Conservation (phyloP, 805 yeast species). For the Yarrowia osloensis region DNA sequence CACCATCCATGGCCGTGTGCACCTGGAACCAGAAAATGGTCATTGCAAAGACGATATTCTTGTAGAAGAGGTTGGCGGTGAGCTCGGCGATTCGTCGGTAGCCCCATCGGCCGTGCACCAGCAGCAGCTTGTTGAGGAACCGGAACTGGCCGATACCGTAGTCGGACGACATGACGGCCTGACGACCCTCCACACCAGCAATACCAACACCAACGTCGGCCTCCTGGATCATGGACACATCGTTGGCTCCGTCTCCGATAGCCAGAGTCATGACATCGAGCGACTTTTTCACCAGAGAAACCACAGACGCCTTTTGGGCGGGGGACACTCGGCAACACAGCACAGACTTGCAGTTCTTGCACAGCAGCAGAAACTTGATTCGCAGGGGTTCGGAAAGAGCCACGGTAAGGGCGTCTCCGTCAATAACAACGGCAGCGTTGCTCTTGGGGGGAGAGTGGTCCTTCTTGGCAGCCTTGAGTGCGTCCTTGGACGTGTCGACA, state of each 20-base stretch:
- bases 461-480: constrained; percentile 51
- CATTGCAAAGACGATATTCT: constrained; percentile 74
- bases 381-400: constrained; percentile 51
- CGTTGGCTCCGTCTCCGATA: constrained; percentile 86
- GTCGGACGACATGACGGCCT: constrained; percentile 85
- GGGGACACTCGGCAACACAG: constrained; percentile 86
- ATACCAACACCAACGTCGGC: constrained; percentile 85
- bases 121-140: constrained; percentile 61
- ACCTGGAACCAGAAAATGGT: constrained; percentile 80
- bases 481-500: constrained; percentile 48
- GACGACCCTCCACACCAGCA: constrained; percentile 86
- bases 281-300: constrained; percentile 62
- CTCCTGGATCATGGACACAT: constrained; percentile 86
- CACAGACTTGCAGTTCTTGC: constrained; percentile 77
- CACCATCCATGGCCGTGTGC: constrained; percentile 68
- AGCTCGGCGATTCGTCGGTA: constrained; percentile 73
- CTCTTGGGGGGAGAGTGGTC: constrained; percentile 68
- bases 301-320: constrained; percentile 78
- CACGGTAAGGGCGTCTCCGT: constrained; percentile 65
- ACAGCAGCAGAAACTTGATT: constrained; percentile 64
- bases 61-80: constrained; percentile 80
- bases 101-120: constrained; percentile 84
- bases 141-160: constrained; percentile 82
- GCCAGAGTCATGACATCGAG: constrained; percentile 77
- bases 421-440: constrained; percentile 64